Conservation (phyloP, 768 basidiomycete genomes). For the Trichaptum fuscoviolaceum region DNA sequence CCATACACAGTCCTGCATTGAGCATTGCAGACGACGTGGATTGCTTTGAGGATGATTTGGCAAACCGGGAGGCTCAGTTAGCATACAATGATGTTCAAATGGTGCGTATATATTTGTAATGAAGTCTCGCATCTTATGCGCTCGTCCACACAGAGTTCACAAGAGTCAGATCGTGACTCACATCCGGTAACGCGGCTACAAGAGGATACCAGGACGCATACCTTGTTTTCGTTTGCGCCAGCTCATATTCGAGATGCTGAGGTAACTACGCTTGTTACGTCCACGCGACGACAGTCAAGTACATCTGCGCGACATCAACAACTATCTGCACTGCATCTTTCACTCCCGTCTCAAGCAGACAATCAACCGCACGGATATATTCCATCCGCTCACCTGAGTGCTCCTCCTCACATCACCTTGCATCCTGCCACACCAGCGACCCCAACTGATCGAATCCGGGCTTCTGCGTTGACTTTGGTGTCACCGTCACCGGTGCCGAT, state of each 20-base stretch:
- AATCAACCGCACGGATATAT: neutral
- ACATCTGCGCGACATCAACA: neutral
- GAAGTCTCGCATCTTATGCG: neutral
- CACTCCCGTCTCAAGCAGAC: constrained; percentile 1
- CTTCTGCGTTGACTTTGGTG: constrained; percentile 15
- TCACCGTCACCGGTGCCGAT: constrained; percentile 17
- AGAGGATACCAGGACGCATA: neutral
- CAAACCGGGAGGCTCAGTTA: constrained; percentile 38
- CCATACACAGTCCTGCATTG: constrained; percentile 49
- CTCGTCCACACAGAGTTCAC: neutral
- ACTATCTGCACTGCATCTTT: neutral
- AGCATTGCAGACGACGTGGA: constrained; percentile 5
- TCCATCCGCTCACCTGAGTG: neutral
- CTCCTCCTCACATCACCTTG: constrained; percentile 2
- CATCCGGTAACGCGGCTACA: neutral
- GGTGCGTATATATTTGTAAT: neutral
- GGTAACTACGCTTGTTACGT: neutral
- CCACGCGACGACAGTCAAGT: neutral
- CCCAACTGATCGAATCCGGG: constrained; percentile 12
- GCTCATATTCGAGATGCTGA: neutral
- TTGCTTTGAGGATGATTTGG: constrained; percentile 12
- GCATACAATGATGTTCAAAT: constrained; percentile 27
- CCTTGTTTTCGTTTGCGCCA: neutral
- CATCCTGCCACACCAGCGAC: constrained; percentile 10
- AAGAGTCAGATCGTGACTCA: neutral